phyloP scores from a whole-genome alignment of 441 rosid genomes.

The Flueggea neowawraea region DNA sequence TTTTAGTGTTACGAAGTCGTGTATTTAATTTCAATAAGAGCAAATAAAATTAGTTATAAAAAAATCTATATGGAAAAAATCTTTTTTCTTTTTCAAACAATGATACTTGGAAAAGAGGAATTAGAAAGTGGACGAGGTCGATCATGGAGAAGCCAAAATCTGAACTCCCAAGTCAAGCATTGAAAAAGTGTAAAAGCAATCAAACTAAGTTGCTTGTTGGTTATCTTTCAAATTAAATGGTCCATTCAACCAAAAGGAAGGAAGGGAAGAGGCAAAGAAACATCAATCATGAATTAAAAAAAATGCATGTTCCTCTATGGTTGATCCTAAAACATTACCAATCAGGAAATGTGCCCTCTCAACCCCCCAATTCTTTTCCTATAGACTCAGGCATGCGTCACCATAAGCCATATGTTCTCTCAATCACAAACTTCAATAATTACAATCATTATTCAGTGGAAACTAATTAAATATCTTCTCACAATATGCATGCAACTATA shows the following conservation, averaged over 20 bases:
- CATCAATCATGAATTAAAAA: conserved; percentile 24
- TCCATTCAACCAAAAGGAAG: neutral
- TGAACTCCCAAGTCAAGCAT: conserved; percentile 37
- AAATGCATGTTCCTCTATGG: conserved; percentile 33
- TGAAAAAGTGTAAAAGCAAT: conserved; percentile 16
- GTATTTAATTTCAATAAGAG: too few species aligned
- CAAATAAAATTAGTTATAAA: too few species aligned
- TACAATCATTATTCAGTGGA: too few species aligned
- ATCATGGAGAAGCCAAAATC: neutral
- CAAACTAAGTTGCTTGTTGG: conserved; percentile 40
- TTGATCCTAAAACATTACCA: conserved; percentile 22
- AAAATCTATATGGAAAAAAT: too few species aligned
- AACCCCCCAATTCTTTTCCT: conserved; percentile 13
- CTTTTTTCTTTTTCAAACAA: too few species aligned
- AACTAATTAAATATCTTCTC: too few species aligned
- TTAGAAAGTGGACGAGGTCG: too few species aligned
- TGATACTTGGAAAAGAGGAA: too few species aligned
- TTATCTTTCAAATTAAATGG: conserved; percentile 27
- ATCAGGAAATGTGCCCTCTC: conserved; percentile 26
- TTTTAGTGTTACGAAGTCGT: too few species aligned
- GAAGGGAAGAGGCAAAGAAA: neutral
- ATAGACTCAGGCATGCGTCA: conserved; percentile 6
- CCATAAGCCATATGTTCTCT: too few species aligned
- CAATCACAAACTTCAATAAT: too few species aligned
- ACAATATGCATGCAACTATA: too few species aligned